Percentiles rank a stretch among this genome's conserved stretches.
Evolutionary conservation across 192 early-diverging fungal genomes (phyloP).

Genomic region (Chytriomyces sp.): DNA sequence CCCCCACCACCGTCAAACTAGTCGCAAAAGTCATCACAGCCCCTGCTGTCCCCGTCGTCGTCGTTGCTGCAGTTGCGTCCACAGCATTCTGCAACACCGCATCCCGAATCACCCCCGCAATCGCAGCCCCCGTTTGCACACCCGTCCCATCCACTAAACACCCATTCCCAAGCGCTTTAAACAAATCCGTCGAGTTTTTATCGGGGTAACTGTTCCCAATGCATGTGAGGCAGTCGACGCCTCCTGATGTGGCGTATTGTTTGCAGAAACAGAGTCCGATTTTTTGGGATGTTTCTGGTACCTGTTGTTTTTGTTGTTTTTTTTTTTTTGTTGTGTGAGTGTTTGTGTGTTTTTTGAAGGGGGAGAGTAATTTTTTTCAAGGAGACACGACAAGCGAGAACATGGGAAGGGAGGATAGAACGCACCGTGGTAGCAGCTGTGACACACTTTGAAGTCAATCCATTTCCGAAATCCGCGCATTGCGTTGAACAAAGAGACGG

Average conservation of each 20-base stretch:
- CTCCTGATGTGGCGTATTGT: slow-evolving; percentile 9
- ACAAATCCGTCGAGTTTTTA: neutral
- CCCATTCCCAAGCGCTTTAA: neutral
- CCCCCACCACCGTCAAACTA: neutral
- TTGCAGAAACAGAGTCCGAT: slow-evolving; percentile 21
- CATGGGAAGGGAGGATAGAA: neutral
- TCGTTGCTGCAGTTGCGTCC: neutral
- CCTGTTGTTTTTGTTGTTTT: neutral
- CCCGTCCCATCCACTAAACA: neutral
- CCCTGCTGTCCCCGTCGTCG: neutral
- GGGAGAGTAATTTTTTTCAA: neutral
- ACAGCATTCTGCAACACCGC: slow-evolving; percentile 21
- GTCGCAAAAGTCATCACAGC: neutral
- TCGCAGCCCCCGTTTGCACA: neutral
- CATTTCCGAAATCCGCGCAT: slow-evolving; percentile 1
- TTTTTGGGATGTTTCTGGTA: neutral
- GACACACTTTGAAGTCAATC: neutral
- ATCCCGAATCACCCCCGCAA: slow-evolving; percentile 21
- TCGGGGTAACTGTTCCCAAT: slow-evolving; percentile 3
- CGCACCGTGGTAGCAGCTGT: neutral
- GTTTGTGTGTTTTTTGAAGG: neutral
- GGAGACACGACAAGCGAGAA: neutral
- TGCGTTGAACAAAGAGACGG: neutral
- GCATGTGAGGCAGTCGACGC: slow-evolving; percentile 15
- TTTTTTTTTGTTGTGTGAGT: neutral